phyloP scores from a whole-genome alignment of 148 eudicot genomes.

The Polygonum maritimum region DNA sequence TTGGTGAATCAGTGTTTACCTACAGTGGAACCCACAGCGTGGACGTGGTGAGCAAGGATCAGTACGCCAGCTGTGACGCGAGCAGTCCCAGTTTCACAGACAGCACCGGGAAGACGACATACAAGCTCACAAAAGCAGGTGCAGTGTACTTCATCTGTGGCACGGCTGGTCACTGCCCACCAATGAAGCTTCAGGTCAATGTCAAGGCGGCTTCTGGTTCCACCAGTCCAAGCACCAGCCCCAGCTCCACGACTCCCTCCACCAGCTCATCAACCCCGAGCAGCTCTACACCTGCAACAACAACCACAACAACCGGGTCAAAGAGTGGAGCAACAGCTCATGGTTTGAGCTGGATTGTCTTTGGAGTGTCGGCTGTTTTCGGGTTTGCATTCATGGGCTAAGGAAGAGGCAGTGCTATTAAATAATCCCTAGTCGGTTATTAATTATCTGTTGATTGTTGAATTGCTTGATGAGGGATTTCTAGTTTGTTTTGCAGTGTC shows the following conservation, averaged over 20 bases:
- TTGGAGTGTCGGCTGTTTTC: conserved; percentile 17
- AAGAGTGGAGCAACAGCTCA: conserved; percentile 14
- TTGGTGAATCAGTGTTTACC: background rate
- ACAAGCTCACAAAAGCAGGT: conserved; percentile 18
- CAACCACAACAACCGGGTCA: background rate
- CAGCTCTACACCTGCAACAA: background rate
- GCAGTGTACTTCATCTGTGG: conserved; percentile 40
- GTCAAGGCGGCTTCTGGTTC: conserved; percentile 13
- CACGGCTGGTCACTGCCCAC: conserved; percentile 26
- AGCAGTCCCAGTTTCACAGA: conserved; percentile 17
- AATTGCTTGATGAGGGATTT: background rate
- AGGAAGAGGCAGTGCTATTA: conserved; percentile 44
- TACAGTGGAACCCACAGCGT: conserved; percentile 4
- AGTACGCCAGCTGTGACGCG: conserved; percentile 24
- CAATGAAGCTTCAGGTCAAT: conserved; percentile 32
- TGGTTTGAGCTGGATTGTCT: conserved; percentile 11
- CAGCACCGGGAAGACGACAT: conserved; percentile 21
- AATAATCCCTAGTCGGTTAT: background rate
- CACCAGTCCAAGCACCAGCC: background rate
- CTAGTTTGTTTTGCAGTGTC: background rate
- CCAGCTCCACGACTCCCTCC: conserved; percentile 7
- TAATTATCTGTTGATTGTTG: background rate
- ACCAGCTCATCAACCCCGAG: background rate
- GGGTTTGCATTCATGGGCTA: conserved; percentile 22
- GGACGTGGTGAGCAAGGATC: conserved; percentile 9